A percentile compares a stretch with the other conserved stretches of the same genome.
phyloP scores from a whole-genome alignment of 106 monocot species.

The Acorus calamus region DNA sequence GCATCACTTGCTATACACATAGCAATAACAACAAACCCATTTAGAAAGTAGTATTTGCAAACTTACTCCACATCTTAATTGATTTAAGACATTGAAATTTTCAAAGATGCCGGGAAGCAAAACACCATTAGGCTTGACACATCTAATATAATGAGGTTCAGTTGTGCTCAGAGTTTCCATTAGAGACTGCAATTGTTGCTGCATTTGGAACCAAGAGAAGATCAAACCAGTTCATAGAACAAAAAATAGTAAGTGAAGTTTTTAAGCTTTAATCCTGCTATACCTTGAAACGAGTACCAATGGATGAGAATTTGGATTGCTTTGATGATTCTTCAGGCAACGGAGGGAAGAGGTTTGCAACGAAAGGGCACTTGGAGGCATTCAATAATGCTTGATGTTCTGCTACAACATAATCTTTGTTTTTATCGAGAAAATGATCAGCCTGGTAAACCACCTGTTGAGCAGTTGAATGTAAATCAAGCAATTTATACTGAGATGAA shows the following conservation, averaged over 20 bases:
- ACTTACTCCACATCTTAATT: slow-evolving; percentile 83
- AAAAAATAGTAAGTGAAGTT: not conserved
- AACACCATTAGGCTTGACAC: slow-evolving; percentile 87
- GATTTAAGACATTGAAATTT: slow-evolving; percentile 83
- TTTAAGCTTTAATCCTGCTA: slow-evolving; percentile 1
- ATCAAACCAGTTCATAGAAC: not conserved
- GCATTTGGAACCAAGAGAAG: slow-evolving; percentile 12
- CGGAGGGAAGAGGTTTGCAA: slow-evolving; percentile 86
- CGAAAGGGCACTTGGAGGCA: slow-evolving; percentile 58
- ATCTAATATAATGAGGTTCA: slow-evolving; percentile 97
- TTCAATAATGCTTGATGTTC: slow-evolving; percentile 86
- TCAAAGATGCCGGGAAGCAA: slow-evolving; percentile 88
- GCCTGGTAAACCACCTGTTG: slow-evolving; percentile 89
- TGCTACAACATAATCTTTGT: slow-evolving; percentile 97
- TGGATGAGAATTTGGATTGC: slow-evolving; percentile 87
- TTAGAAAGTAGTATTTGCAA: too few relatives aligned
- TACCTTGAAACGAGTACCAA: slow-evolving; percentile 97
- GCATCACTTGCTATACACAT: too few relatives aligned
- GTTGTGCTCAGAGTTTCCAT: slow-evolving; percentile 95
- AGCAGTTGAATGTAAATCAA: not conserved
- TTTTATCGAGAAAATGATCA: slow-evolving; percentile 90
- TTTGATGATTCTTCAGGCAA: slow-evolving; percentile 82
- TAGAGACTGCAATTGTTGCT: slow-evolving; percentile 99
- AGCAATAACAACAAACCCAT: too few relatives aligned
- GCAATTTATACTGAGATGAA: not conserved